Evolutionary conservation across 2,329 filamentous ascomycete species (phyloP), one percentile per base, ranked within the genome.

Genomic region (Cladophialophora yegresii): DNA sequence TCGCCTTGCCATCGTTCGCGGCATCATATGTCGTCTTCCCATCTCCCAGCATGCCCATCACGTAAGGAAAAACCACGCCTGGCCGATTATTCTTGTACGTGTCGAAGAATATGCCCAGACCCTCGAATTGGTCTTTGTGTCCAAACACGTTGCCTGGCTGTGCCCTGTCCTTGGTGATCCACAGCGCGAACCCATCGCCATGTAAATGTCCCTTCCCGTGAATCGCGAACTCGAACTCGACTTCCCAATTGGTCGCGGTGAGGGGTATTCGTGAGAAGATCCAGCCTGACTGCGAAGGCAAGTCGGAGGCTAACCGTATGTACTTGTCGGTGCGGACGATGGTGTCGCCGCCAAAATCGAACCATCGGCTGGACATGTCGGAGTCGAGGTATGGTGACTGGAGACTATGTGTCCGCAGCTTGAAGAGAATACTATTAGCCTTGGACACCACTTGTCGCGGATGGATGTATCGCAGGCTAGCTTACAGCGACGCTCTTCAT

Each of bases 41-140:
- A 76, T 99, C 95, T 65, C 95, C 95, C 71, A 92, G 83, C 95
- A 98, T 98, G 68, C 93, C 93, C 93, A 98, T 97, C 73, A 99
- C 89, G 75, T 96, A 97, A 57, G 95, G 95, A 79, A 99, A 99
- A 54, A 96, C 90, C 49, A 92, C 89, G 50, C 95, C 95, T 0
- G 95, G 93, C 13, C 95, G 88, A 82, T 97, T 96, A 83, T 99
- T 99, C 87, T 99, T 99, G 84, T 99, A 99, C 51, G 95, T 99
- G 77, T 99, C 95, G 80, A 99, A 86, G 82, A 97, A 98, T 77
- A 99, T 85, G 61, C 92, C 95, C 54, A 99, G 84, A 4, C 95
- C 95, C 77, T 99, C 93, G 72, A 98, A 99, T 69, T 86, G 86
- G 79, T 99, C 93, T 32, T 84, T 83, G 71, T 88, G 89, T 57